These are phyloP conservation scores for Leccinum longicurvipes DNA, from an alignment of 768 basidiomycete species.

Conservation along the genomic window DNA sequence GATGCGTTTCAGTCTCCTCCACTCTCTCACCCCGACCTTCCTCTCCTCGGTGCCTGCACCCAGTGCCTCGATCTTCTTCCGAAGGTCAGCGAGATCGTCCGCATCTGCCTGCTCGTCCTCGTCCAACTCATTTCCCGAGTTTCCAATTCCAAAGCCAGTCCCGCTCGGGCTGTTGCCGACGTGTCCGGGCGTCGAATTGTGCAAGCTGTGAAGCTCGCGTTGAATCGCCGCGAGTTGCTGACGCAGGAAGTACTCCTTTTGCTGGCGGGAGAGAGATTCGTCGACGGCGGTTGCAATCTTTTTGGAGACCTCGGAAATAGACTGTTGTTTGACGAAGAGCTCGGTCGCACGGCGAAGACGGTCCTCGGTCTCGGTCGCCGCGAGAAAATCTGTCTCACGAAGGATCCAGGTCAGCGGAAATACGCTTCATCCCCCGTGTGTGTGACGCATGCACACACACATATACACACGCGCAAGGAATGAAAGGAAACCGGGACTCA, in stretches of 20 bases:
- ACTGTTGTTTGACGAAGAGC: constrained; percentile 70
- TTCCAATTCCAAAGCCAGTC: constrained; percentile 26
- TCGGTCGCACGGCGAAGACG: constrained; percentile 66
- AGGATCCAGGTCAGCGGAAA: constrained; percentile 1
- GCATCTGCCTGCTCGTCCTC: constrained; percentile 80
- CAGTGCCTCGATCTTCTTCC: constrained; percentile 72
- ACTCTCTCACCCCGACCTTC: constrained; percentile 78
- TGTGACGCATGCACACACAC: not conserved
- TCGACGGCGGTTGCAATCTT: constrained; percentile 80
- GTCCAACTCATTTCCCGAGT: constrained; percentile 51
- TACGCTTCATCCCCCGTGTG: not conserved
- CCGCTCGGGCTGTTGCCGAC: constrained; percentile 5
- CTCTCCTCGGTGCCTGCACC: constrained; percentile 72
- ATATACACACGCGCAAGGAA: not conserved
- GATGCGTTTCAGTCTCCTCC: constrained; percentile 81
- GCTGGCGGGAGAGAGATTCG: constrained; percentile 82
- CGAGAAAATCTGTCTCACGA: constrained; percentile 49
- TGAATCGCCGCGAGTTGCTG: constrained; percentile 82
- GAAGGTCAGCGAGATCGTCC: constrained; percentile 73
- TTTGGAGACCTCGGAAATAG: constrained; percentile 76
- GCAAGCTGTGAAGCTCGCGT: constrained; percentile 64
- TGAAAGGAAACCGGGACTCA: constrained; percentile 31
- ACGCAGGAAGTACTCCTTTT: constrained; percentile 83
- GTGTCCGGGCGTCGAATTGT: constrained; percentile 30
- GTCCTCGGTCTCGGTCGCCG: constrained; percentile 54